A percentile compares a stretch with the other conserved stretches of the same genome.
phyloP scores from a whole-genome alignment of 202 grass and related monocot genomes.

The Alloteropsis angusta region DNA sequence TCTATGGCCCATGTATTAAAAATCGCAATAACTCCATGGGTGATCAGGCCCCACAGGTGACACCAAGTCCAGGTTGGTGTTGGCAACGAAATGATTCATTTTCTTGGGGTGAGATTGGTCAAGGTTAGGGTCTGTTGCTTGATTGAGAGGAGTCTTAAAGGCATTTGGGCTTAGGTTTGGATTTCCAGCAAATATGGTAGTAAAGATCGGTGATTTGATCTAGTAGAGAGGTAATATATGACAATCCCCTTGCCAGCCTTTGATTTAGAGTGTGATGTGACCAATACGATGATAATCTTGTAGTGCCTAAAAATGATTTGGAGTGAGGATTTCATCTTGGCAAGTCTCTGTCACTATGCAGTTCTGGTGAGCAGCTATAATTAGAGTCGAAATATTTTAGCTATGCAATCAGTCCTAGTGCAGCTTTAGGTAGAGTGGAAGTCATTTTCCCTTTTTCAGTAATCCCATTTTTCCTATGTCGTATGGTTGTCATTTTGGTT shows the following conservation, averaged over 20 bases:
- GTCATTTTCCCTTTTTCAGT: constrained; percentile 9
- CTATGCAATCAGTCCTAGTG: background rate
- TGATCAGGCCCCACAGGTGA: constrained; percentile 22
- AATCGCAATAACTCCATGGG: constrained; percentile 27
- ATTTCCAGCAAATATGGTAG: background rate
- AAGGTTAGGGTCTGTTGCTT: constrained; percentile 12
- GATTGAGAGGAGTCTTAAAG: constrained; percentile 11
- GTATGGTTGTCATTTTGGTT: background rate
- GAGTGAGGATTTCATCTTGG: constrained; percentile 7
- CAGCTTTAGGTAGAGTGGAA: background rate
- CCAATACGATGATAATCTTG: background rate
- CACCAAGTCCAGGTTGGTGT: constrained; percentile 56
- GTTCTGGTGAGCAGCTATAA: background rate
- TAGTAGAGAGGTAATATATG: background rate
- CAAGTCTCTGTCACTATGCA: background rate
- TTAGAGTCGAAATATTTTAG: background rate
- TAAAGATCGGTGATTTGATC: background rate
- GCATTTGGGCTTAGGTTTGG: constrained; percentile 24
- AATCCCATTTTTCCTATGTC: background rate
- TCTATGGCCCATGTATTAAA: constrained; percentile 39
- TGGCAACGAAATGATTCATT: constrained; percentile 10
- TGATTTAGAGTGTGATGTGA: background rate
- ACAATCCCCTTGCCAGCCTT: background rate
- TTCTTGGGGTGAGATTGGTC: constrained; percentile 7
- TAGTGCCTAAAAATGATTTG: background rate